Evolutionary conservation across 2,329 filamentous ascomycete genomes (phyloP), one percentile per base, ranked within the genome.

Genomic region (Coleophoma crateriformis): DNA sequence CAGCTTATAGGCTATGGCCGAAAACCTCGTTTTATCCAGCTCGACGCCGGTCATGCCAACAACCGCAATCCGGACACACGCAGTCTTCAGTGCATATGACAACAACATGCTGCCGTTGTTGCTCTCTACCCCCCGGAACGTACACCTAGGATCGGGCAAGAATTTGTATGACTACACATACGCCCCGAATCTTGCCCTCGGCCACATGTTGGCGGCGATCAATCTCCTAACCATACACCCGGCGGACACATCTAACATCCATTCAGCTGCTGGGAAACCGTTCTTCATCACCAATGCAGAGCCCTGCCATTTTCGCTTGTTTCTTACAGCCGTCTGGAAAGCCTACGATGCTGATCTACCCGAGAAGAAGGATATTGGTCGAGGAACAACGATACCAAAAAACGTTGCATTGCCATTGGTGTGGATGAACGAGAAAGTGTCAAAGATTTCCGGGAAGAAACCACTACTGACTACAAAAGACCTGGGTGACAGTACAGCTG

Each of bases 1-100:
- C 15, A 19, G 3, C 38, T 11, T 34, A 13, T 15, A 48, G 40
- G 46, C 46, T 19, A 11, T 15, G 3, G 46, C 46, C 6, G 46
- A 48, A 34, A n/a, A 11, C 14, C 38, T 43, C 11, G 46, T 48
- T 11, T 20, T 48, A 11, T 33, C 38, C 17, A 15, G 22, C 35
- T 39, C 19, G 14, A 43, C 38, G 11, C 67, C 14, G 45, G 64
- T 63, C 46, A 73, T 78, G 63, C 67, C 76, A 7, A 77, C 74
- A 6, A 67, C 66, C 53, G 70, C 74, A n/a, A 68, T 78, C 51
- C 68, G 75, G 13, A 74, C 74, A 1, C 69, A 71, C 4, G 74
- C 70, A 33, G 75, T 78, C 61, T 75, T 76, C 52, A 75, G 75
- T 48, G 71, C 72, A 54, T 70, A 72, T 57, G 59, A 61, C 20